phyloP scores from a whole-genome alignment of 2,329 filamentous ascomycete genomes.

The Xylariaceae sp. region DNA sequence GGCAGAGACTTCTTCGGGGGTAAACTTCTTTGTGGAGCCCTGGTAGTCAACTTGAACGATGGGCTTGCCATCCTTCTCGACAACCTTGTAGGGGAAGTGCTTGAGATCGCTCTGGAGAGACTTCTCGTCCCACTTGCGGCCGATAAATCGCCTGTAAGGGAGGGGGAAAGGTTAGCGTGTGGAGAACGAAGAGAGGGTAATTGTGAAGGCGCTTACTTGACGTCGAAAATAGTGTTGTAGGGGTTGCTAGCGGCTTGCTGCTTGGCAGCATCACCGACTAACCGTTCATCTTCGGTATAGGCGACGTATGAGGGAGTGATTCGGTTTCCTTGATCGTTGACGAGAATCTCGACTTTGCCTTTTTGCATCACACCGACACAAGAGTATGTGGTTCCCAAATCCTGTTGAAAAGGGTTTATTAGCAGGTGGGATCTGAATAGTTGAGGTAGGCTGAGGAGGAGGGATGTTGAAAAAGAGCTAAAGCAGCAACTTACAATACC shows the following conservation, averaged over 20 bases:
- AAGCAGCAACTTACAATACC: slow-evolving; percentile 84
- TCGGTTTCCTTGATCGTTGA: slow-evolving; percentile 95
- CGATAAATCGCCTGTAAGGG: slow-evolving; percentile 69
- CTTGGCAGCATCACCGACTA: slow-evolving; percentile 97
- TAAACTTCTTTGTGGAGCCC: slow-evolving; percentile 66
- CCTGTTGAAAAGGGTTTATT: slow-evolving; percentile 34
- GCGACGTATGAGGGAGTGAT: slow-evolving; percentile 94
- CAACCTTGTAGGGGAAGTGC: slow-evolving; percentile 96
- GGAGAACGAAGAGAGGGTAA: neutral
- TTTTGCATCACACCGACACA: slow-evolving; percentile 96
- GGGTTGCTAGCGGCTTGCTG: slow-evolving; percentile 87
- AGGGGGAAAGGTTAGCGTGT: slow-evolving; percentile 31
- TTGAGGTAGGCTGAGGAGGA: neutral
- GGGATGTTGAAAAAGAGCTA: neutral
- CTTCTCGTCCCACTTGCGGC: slow-evolving; percentile 77
- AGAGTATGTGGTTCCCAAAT: slow-evolving; percentile 84
- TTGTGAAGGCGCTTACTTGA: slow-evolving; percentile 87
- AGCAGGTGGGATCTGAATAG: neutral
- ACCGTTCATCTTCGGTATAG: slow-evolving; percentile 93
- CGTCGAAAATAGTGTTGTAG: slow-evolving; percentile 69
- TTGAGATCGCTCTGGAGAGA: slow-evolving; percentile 92
- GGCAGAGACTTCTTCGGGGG: slow-evolving; percentile 74
- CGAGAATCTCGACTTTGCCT: slow-evolving; percentile 91
- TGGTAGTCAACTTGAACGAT: slow-evolving; percentile 70
- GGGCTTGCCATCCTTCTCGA: slow-evolving; percentile 87